Evolutionary conservation across 2,329 filamentous ascomycete genomes (phyloP).

Genomic region (Ascochyta pisi): DNA sequence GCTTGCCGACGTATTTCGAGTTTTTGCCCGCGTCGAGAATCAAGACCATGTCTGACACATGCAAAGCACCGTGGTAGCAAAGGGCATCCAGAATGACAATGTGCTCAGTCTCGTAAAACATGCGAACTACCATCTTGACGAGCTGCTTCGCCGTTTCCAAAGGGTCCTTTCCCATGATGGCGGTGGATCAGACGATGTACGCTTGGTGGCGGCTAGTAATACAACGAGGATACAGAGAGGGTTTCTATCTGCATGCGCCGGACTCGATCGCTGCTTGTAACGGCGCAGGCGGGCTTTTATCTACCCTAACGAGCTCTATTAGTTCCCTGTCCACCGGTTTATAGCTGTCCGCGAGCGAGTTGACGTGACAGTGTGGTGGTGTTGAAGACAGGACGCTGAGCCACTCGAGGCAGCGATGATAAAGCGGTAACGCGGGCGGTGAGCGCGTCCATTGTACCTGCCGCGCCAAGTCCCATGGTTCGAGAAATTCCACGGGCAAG

Average conservation of each 20-base stretch:
- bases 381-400: slow-evolving; percentile 11
- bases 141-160: slow-evolving; percentile 78
- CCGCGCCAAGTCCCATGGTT: slow-evolving; percentile 30
- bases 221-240: neutral
- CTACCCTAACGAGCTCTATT: neutral
- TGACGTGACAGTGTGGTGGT: slow-evolving; percentile 24
- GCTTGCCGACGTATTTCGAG: slow-evolving; percentile 87
- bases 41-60: slow-evolving; percentile 86
- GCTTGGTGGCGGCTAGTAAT: neutral
- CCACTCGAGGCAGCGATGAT: slow-evolving; percentile 15
- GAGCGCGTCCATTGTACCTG: slow-evolving; percentile 21
- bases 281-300: slow-evolving; percentile 7
- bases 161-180: slow-evolving; percentile 47
- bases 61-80: slow-evolving; percentile 76
- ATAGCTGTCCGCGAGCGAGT: slow-evolving; percentile 21
- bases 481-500: slow-evolving; percentile 26
- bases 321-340: slow-evolving; percentile 11
- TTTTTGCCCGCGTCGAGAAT: slow-evolving; percentile 79
- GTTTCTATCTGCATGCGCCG: slow-evolving; percentile 19
- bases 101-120: slow-evolving; percentile 86
- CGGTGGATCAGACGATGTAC: neutral
- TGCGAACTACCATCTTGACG: slow-evolving; percentile 83
- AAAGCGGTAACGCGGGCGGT: slow-evolving; percentile 32
- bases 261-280: slow-evolving; percentile 3
- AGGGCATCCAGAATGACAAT: slow-evolving; percentile 83